Evolutionary conservation across 2,329 filamentous ascomycete genomes (phyloP).

Genomic region (Colletotrichum orchidophilum): DNA sequence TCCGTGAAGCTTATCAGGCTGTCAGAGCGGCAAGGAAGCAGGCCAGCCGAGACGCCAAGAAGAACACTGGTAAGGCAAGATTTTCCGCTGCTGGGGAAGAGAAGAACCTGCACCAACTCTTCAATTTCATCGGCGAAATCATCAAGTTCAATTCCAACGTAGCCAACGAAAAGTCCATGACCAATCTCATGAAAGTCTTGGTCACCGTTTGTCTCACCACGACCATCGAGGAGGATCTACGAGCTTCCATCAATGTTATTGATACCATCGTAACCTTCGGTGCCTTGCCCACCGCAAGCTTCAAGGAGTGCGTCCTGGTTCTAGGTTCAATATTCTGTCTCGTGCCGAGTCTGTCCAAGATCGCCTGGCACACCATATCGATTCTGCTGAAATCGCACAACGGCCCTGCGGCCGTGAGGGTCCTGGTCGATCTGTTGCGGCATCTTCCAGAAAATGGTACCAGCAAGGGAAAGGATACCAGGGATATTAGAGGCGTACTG

Average conservation of each 20-base stretch:
- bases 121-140: slow-evolving; percentile 72
- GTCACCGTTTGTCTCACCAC: slow-evolving; percentile 76
- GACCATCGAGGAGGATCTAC: slow-evolving; percentile 70
- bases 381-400: slow-evolving; percentile 80
- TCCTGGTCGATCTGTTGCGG: slow-evolving; percentile 70
- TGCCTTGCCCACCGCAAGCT: slow-evolving; percentile 69
- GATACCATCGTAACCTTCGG: slow-evolving; percentile 78
- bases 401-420: slow-evolving; percentile 73
- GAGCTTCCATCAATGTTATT: slow-evolving; percentile 73
- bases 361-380: slow-evolving; percentile 75
- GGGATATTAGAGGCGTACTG: slow-evolving; percentile 70
- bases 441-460: slow-evolving; percentile 55
- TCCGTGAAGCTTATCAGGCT: slow-evolving; percentile 63
- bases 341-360: slow-evolving; percentile 67
- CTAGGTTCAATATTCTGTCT: slow-evolving; percentile 78
- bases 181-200: slow-evolving; percentile 68
- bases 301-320: slow-evolving; percentile 74
- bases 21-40: slow-evolving; percentile 62
- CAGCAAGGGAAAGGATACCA: slow-evolving; percentile 59
- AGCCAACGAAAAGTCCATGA: slow-evolving; percentile 69
- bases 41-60: slow-evolving; percentile 51
- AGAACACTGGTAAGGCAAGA: slow-evolving; percentile 49
- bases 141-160: slow-evolving; percentile 81
- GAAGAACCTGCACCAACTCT: slow-evolving; percentile 70
- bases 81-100: slow-evolving; percentile 61